Evolutionary conservation across 768 basidiomycete genomes (phyloP).

Genomic region (Pulveroboletus frians): DNA sequence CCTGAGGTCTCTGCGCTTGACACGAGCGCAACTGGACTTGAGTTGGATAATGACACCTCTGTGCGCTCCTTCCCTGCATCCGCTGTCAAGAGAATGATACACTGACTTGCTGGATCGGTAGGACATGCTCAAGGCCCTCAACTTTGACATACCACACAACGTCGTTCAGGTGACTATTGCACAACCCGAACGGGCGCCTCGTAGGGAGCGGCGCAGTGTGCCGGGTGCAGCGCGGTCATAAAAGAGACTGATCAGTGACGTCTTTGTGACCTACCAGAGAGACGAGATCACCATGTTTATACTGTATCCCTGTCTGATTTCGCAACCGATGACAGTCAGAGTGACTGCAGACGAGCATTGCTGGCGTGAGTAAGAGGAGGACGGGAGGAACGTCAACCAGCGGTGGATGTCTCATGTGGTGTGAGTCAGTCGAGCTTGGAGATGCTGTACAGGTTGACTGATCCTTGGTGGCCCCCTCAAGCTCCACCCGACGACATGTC

Average conservation of each 20-base stretch:
- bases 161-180: slow-evolving; percentile 62
- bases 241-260: background rate
- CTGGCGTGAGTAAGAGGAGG: too few species aligned
- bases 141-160: slow-evolving; percentile 87
- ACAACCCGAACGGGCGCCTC: slow-evolving; percentile 62
- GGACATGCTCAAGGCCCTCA: slow-evolving; percentile 86
- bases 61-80: slow-evolving; percentile 38
- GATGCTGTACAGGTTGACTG: too few species aligned
- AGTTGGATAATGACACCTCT: slow-evolving; percentile 93
- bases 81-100: background rate
- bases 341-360: too few species aligned
- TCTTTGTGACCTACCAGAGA: background rate
- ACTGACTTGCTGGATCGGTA: slow-evolving; percentile 24
- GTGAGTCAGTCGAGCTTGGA: too few species aligned
- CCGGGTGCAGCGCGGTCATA: slow-evolving; percentile 68
- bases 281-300: background rate
- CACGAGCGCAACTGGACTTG: slow-evolving; percentile 63
- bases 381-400: too few species aligned
- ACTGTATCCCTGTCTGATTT: background rate
- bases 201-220: slow-evolving; percentile 73
- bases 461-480: background rate
- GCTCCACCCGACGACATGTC: background rate
- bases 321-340: background rate
- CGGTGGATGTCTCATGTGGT: too few species aligned
- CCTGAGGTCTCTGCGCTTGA: slow-evolving; percentile 97